Evolutionary conservation across 129 eudicot species (phyloP).

Genomic region (Artemisia tridentata): DNA sequence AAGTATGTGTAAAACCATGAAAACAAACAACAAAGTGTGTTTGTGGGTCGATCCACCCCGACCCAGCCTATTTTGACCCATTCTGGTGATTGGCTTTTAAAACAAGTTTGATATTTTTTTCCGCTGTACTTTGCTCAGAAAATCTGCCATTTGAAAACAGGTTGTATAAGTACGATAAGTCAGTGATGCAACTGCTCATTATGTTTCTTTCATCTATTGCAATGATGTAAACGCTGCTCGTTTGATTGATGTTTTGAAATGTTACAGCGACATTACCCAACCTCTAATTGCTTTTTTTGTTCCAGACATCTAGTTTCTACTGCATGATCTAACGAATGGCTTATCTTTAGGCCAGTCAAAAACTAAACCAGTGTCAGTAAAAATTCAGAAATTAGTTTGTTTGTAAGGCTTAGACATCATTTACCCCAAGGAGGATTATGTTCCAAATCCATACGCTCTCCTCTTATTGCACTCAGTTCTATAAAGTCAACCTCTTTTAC

Average conservation of each 20-base stretch:
- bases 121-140: too few species aligned
- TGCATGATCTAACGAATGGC: conserved; percentile 26
- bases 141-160: too few species aligned
- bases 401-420: conserved; percentile 45
- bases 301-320: conserved; percentile 13
- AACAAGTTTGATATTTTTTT: too few species aligned
- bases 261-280: not conserved
- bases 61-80: too few species aligned
- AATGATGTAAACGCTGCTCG: too few species aligned
- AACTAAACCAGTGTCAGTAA: not conserved
- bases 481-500: conserved; percentile 29
- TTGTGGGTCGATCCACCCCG: too few species aligned
- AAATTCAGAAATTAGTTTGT: conserved; percentile 48
- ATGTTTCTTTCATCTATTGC: not conserved
- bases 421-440: conserved; percentile 47
- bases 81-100: too few species aligned
- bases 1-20: too few species aligned
- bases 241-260: not conserved
- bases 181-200: not conserved
- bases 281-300: not conserved
- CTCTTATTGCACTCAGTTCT: conserved; percentile 13
- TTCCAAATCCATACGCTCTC: conserved; percentile 31
- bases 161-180: too few species aligned
- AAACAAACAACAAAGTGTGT: too few species aligned
- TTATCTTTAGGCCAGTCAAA: conserved; percentile 14